These are phyloP conservation scores for Boletus pseudo-olivaceus DNA, from an alignment of 768 basidiomycete species.

Conservation along the genomic window DNA sequence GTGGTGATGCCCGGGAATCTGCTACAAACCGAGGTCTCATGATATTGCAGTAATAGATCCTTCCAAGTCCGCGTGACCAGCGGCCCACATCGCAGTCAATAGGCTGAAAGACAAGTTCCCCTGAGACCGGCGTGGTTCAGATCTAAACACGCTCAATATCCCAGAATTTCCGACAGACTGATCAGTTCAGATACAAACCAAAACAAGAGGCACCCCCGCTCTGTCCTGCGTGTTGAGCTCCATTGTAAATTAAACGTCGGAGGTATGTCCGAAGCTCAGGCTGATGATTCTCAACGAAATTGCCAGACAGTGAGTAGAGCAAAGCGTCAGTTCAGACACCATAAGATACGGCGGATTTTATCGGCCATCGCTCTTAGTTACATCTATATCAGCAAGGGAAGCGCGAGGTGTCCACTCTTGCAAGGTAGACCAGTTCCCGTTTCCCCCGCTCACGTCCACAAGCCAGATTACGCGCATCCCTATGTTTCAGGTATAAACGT, in stretches of 20 bases:
- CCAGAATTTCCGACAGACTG: not conserved
- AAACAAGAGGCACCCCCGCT: not conserved
- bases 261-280: not conserved
- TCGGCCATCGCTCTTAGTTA: not conserved
- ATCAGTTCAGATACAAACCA: not conserved
- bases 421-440: not conserved
- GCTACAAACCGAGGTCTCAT: not conserved
- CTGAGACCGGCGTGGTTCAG: not conserved
- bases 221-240: not conserved
- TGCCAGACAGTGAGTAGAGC: not conserved
- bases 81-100: not conserved
- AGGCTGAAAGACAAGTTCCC: not conserved
- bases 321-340: slow-evolving; percentile 1
- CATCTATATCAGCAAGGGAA: not conserved
- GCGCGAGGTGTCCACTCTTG: not conserved
- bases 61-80: slow-evolving; percentile 2
- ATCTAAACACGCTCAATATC: not conserved
- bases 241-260: not conserved
- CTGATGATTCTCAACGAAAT: not conserved
- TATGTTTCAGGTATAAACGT: slow-evolving; percentile 16
- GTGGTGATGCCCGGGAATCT: not conserved
- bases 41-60: not conserved
- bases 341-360: not conserved
- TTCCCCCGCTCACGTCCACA: slow-evolving; percentile 3
- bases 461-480: not conserved